Evolutionary conservation across 2,329 filamentous ascomycete species (phyloP).

Genomic region (Capronia americana): DNA sequence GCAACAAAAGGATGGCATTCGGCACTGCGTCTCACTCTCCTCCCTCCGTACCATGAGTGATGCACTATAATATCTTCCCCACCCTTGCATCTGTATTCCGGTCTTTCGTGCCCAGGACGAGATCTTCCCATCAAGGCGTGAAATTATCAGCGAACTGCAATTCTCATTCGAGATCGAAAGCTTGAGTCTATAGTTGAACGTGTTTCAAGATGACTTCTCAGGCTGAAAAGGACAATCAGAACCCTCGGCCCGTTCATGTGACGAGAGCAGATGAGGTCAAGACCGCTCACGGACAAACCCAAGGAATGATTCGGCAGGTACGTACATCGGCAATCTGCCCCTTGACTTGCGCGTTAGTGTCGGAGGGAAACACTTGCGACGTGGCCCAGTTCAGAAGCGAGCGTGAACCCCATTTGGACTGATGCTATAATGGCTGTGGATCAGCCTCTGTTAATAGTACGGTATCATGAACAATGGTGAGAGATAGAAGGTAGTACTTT

Average conservation of each 20-base stretch:
- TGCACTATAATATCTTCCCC: background rate
- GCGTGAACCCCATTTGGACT: background rate
- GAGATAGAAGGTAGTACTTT: background rate
- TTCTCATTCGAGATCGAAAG: background rate
- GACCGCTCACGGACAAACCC: constrained; percentile 53
- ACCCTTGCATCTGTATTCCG: background rate
- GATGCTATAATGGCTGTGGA: background rate
- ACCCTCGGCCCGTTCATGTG: constrained; percentile 56
- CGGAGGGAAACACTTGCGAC: background rate
- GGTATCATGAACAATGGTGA: background rate
- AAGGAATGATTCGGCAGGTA: constrained; percentile 54
- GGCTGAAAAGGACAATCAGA: background rate
- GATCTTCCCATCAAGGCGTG: background rate
- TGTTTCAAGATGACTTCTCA: background rate
- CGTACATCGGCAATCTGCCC: background rate
- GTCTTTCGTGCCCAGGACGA: background rate
- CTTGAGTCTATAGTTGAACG: background rate
- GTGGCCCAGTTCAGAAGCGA: background rate
- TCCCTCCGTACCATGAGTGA: background rate
- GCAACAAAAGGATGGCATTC: background rate
- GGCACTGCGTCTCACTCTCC: background rate
- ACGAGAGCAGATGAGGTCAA: constrained; percentile 57
- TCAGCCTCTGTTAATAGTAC: background rate
- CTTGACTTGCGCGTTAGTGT: background rate
- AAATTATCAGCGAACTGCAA: background rate